Evolutionary conservation across 768 basidiomycete species (phyloP).

Genomic region (Tylopilus sp.): DNA sequence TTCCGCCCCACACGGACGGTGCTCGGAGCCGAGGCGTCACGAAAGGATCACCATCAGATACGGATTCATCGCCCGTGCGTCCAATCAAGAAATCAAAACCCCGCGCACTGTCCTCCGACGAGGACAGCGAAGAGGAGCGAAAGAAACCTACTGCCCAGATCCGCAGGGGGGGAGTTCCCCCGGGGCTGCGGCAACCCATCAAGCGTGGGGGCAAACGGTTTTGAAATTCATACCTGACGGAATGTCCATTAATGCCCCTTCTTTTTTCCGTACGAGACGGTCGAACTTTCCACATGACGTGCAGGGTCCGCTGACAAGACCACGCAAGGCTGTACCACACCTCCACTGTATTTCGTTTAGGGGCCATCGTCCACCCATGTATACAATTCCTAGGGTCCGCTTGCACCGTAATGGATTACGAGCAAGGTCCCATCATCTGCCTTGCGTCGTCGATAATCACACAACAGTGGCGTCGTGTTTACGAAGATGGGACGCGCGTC

Average conservation of each 20-base stretch:
- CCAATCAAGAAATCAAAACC: slow-evolving; percentile 49
- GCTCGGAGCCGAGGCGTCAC: slow-evolving; percentile 22
- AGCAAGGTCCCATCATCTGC: background rate
- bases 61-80: slow-evolving; percentile 50
- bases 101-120: slow-evolving; percentile 41
- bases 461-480: slow-evolving; percentile 8
- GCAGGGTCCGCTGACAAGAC: slow-evolving; percentile 13
- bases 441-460: background rate
- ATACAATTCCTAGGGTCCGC: background rate
- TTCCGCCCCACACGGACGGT: slow-evolving; percentile 8
- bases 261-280: background rate
- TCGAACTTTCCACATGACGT: background rate
- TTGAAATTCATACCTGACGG: slow-evolving; percentile 38
- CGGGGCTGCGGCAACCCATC: slow-evolving; percentile 68
- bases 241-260: background rate
- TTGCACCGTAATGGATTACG: background rate
- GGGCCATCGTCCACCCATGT: background rate
- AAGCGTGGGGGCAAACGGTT: slow-evolving; percentile 72
- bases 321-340: background rate
- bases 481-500: slow-evolving; percentile 1
- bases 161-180: slow-evolving; percentile 39
- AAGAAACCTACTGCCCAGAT: slow-evolving; percentile 40
- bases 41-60: slow-evolving; percentile 34
- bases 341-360: background rate
- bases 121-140: slow-evolving; percentile 57